Evolutionary conservation across 2,329 filamentous ascomycete species (phyloP).

Genomic region (Didymella lethalis): DNA sequence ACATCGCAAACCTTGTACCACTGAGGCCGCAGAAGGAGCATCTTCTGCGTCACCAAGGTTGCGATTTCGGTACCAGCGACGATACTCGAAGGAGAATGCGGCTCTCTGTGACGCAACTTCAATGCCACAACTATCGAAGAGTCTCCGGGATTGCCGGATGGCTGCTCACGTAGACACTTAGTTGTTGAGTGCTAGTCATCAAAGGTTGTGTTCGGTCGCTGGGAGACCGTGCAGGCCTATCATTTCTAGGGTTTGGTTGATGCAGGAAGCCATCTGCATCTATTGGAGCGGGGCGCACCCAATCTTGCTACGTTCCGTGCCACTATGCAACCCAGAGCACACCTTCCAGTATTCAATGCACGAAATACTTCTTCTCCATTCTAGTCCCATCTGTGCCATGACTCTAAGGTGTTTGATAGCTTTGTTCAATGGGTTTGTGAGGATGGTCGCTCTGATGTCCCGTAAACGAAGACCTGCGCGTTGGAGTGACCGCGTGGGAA

Average conservation of each 20-base stretch:
- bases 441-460: not conserved
- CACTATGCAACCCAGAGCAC: not conserved
- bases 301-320: not conserved
- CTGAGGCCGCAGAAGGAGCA: not conserved
- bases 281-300: slow-evolving; percentile 3
- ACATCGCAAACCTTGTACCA: slow-evolving; percentile 19
- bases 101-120: not conserved
- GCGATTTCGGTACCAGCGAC: not conserved
- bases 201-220: not conserved
- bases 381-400: not conserved
- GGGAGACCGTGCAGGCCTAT: not conserved
- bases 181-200: not conserved
- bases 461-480: not conserved
- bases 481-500: too few relatives aligned
- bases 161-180: too few relatives aligned
- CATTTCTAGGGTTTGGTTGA: not conserved
- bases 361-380: not conserved
- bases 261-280: not conserved
- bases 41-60: not conserved
- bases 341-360: not conserved
- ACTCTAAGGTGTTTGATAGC: not conserved
- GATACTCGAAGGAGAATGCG: not conserved
- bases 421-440: not conserved
- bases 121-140: not conserved
- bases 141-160: not conserved